A percentile compares a stretch with the other conserved stretches of the same genome.
Conservation (phyloP, 1,284 basidiomycete species). For the Rhodofomes roseus region DNA sequence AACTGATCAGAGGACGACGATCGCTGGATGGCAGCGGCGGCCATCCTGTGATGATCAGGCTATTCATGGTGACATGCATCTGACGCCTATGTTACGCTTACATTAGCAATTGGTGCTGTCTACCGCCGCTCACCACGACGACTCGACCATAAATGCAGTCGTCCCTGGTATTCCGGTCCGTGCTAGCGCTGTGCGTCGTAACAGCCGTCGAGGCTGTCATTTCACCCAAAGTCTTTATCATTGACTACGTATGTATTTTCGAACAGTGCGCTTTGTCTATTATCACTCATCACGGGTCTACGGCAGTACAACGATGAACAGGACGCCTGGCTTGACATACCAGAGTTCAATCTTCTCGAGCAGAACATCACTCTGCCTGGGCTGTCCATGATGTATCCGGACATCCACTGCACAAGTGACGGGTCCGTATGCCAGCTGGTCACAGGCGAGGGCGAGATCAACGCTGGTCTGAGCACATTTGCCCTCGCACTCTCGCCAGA, state of each 20-base stretch:
- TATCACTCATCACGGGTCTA: not conserved
- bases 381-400: constrained; percentile 40
- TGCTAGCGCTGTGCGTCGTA: not conserved
- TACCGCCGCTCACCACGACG: not conserved
- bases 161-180: not conserved
- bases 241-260: constrained; percentile 9
- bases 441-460: constrained; percentile 41
- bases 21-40: not conserved
- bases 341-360: constrained; percentile 30
- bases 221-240: constrained; percentile 15
- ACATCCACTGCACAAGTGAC: constrained; percentile 36
- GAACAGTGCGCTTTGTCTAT: too few relatives aligned
- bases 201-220: not conserved
- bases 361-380: constrained; percentile 34
- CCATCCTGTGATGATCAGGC: not conserved
- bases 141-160: not conserved
- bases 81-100: not conserved
- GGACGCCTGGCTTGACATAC: constrained; percentile 14
- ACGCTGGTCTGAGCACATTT: constrained; percentile 39
- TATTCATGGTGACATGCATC: not conserved
- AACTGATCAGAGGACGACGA: not conserved
- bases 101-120: not conserved
- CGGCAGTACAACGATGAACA: constrained; percentile 14
- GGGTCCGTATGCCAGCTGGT: constrained; percentile 38
- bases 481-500: constrained; percentile 32